Conservation (phyloP, 192 early-diverging fungal species). For the Geranomyces variabilis region DNA sequence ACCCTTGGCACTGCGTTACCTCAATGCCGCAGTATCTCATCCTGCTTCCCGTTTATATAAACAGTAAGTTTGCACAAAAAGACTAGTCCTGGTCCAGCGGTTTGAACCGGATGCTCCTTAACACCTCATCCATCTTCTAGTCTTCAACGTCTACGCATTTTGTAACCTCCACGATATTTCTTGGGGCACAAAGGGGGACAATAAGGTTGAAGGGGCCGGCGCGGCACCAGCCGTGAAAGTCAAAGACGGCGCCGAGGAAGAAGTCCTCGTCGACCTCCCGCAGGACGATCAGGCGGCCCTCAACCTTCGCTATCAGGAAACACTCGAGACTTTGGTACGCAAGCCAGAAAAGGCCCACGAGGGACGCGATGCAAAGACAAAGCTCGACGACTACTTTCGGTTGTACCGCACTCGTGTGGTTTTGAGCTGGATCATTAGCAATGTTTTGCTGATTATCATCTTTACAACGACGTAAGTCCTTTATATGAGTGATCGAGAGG, state of each 20-base stretch:
- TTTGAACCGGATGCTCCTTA: no score
- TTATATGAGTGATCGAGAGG: no score
- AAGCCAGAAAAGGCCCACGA: constrained; percentile 12
- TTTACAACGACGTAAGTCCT: constrained; percentile 55
- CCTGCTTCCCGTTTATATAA: constrained; percentile 52
- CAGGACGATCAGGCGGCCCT: constrained; percentile 26
- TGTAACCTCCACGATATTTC: neutral
- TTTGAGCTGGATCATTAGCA: constrained; percentile 74
- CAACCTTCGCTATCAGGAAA: constrained; percentile 18
- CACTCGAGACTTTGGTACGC: constrained; percentile 13
- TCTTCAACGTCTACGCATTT: no score
- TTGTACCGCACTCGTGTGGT: constrained; percentile 53
- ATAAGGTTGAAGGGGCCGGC: constrained; percentile 27
- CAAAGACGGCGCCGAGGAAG: constrained; percentile 32
- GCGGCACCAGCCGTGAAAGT: constrained; percentile 28
- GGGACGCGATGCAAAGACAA: constrained; percentile 63
- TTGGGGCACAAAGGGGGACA: constrained; percentile 67
- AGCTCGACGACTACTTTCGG: constrained; percentile 80
- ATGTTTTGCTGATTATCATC: constrained; percentile 67
- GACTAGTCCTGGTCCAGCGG: no score
- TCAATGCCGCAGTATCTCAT: constrained; percentile 53
- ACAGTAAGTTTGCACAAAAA: no score
- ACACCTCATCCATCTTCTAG: no score
- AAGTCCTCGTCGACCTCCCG: constrained; percentile 31
- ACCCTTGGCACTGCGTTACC: constrained; percentile 59